phyloP scores from a whole-genome alignment of 83 land plant species.

The Diphasiastrum complanatum region DNA sequence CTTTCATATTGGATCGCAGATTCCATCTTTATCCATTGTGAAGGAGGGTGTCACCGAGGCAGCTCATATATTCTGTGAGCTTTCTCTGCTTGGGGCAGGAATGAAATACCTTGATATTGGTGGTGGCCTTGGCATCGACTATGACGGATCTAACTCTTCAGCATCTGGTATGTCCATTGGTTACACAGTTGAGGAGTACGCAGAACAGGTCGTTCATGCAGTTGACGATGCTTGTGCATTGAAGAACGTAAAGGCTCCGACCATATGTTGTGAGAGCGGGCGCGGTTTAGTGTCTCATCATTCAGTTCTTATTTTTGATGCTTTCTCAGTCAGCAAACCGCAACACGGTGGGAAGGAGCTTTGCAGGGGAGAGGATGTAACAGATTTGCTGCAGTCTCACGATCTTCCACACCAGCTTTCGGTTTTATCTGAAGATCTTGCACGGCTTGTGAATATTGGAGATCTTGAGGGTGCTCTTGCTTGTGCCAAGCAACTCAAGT shows the following conservation, averaged over 20 bases:
- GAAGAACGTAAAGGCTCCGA: conserved; percentile 52
- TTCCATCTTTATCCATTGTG: conserved; percentile 61
- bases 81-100: conserved; percentile 61
- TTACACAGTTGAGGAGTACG: conserved; percentile 68
- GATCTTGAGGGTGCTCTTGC: conserved; percentile 40
- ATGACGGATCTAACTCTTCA: conserved; percentile 67
- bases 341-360: background rate
- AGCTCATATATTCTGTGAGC: conserved; percentile 76
- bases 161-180: conserved; percentile 78
- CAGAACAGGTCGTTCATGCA: conserved; percentile 55
- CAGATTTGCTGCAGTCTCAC: conserved; percentile 19
- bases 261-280: conserved; percentile 89
- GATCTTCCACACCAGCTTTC: conserved; percentile 39
- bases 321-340: conserved; percentile 24
- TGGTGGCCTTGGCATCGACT: conserved; percentile 88
- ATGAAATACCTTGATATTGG: conserved; percentile 83
- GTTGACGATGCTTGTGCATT: conserved; percentile 42
- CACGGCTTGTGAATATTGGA: conserved; percentile 27
- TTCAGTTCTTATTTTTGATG: conserved; percentile 83
- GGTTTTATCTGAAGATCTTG: conserved; percentile 31
- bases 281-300: conserved; percentile 91
- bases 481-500: conserved; percentile 53
- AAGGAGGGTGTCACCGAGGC: conserved; percentile 77
- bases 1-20: conserved; percentile 95
- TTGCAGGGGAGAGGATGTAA: background rate